phyloP scores from a whole-genome alignment of 352 stramenopile genomes.

The Pythium sp. region DNA sequence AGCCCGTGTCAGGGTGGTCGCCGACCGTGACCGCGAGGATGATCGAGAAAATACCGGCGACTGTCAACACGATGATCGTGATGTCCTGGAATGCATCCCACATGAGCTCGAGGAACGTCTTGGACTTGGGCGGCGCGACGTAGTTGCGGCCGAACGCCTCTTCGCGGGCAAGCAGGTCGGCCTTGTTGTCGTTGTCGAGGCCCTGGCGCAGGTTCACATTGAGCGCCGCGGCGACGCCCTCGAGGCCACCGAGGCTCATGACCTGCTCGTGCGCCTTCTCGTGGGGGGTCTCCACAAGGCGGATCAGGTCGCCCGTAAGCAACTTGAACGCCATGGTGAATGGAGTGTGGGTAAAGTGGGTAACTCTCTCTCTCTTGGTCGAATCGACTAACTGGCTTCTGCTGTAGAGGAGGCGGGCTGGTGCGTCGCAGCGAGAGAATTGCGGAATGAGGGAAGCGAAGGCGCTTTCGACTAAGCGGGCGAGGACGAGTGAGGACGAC shows the following conservation, averaged over 20 bases:
- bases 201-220: conserved; percentile 44
- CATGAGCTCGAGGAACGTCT: conserved; percentile 78
- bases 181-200: conserved; percentile 38
- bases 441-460: conserved; percentile 14
- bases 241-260: conserved; percentile 37
- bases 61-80: conserved; percentile 88
- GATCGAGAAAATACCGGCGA: conserved; percentile 81
- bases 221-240: conserved; percentile 45
- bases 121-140: conserved; percentile 44
- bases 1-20: conserved; percentile 55
- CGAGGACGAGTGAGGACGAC: conserved; percentile 11
- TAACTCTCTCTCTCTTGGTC: not conserved
- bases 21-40: conserved; percentile 56
- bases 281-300: conserved; percentile 59
- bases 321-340: conserved; percentile 37
- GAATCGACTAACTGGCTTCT: conserved; percentile 2
- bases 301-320: conserved; percentile 56
- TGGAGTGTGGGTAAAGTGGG: conserved; percentile 8
- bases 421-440: conserved; percentile 16
- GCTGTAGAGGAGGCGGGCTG: not conserved
- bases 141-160: conserved; percentile 64
- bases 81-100: conserved; percentile 89
- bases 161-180: conserved; percentile 38
- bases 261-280: conserved; percentile 51
- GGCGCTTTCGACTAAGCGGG: conserved; percentile 22